These are phyloP conservation scores for Boletellus sp. DNA, from an alignment of 768 basidiomycete species.

Conservation along the genomic window DNA sequence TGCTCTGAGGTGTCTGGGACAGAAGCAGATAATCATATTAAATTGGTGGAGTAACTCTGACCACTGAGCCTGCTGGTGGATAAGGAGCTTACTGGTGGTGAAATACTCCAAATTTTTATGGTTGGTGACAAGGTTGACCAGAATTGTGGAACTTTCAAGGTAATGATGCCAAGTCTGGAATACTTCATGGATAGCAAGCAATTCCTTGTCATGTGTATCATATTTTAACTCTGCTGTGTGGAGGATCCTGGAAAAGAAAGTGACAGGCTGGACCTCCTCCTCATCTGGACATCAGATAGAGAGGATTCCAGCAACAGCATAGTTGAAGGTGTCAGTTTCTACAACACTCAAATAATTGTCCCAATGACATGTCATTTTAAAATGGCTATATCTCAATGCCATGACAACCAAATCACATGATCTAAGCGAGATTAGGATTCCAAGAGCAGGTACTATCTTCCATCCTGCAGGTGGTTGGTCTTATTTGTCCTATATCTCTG, in stretches of 20 bases:
- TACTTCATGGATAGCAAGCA: background rate
- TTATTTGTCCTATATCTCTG: too few relatives aligned
- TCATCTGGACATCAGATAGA: background rate
- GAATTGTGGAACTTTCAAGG: background rate
- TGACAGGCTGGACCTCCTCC: too few relatives aligned
- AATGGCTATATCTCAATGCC: too few relatives aligned
- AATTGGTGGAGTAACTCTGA: background rate
- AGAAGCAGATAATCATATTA: background rate
- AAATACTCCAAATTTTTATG: slow-evolving; percentile 3
- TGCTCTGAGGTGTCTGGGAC: background rate
- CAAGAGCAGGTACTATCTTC: too few relatives aligned
- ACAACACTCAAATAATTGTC: too few relatives aligned
- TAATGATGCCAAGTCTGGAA: background rate
- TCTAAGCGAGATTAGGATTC: too few relatives aligned
- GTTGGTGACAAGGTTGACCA: background rate
- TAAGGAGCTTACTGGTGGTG: background rate
- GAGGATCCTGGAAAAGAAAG: too few relatives aligned
- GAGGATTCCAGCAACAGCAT: background rate
- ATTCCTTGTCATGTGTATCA: too few relatives aligned
- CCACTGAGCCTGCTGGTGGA: background rate
- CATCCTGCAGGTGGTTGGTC: too few relatives aligned
- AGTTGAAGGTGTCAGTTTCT: background rate
- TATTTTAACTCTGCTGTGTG: too few relatives aligned
- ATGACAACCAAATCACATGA: too few relatives aligned
- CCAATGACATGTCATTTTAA: too few relatives aligned